Evolutionary conservation across 495 filamentous ascomycete species (phyloP), one percentile per base, ranked within the genome.

Genomic region (Daldinia decipiens): DNA sequence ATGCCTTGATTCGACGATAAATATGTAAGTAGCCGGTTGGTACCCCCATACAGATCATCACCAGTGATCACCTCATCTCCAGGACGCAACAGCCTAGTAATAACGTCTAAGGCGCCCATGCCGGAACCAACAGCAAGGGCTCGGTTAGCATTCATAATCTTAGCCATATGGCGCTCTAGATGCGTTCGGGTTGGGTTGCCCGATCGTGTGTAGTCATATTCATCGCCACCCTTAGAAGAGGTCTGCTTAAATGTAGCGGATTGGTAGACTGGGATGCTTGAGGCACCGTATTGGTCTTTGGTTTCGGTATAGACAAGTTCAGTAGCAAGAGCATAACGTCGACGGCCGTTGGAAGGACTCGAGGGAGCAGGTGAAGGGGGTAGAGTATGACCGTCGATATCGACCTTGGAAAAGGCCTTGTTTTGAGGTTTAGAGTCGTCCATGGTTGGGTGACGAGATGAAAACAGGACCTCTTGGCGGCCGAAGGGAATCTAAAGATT

Each of bases 161-260:
- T 98, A 67, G 95, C 96, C 65, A 99, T 85, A 79, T 99, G 95
- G 65, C 95, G 90, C 82, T 99, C 95, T 64, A 99, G 88, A 76
- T 98, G 96, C 24, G 95, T 97, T 53, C 95, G 88, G 53, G 95
- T 99, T 17, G 95, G 95, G 76, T 99, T 99, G 31, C 95, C 95
- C 36, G 93, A 97, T 26, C 95, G 90, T 39, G 95, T 97, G 85
- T 99, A 99, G 84, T 99, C 95, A 82, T 98, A 99, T 79, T 98
- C 94, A 47, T 88, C 91, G 52, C 91, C 92, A 61, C 87, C 88
- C 67, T 85, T 87, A 62, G 86, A 81, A 60, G 93, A 94, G 59
- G 88, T 87, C 82, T 98, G 95, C 81, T 98, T 98, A 85, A 99
- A 99, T 39, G 95, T 99, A 50, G 95, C 95, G 57, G 92, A 95